These are phyloP conservation scores for Thermochaetoides thermophila DNA, from an alignment of 495 filamentous ascomycete species.

Conservation along the genomic window DNA sequence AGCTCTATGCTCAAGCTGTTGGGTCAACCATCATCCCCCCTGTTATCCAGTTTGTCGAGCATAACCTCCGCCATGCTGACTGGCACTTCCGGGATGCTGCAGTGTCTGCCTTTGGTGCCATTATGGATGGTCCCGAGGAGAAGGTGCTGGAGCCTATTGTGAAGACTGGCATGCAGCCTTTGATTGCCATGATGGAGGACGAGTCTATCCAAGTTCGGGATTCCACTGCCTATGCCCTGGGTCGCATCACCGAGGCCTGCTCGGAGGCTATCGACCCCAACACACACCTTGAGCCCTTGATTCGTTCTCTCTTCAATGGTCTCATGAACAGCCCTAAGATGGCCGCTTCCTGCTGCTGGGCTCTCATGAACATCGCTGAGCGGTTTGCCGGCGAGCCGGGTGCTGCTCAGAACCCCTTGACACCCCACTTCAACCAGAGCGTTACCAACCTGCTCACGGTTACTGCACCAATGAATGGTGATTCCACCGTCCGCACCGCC, in stretches of 20 bases:
- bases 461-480: constrained; percentile 69
- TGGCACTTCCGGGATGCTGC: constrained; percentile 91
- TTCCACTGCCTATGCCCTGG: constrained; percentile 92
- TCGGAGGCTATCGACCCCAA: constrained; percentile 75
- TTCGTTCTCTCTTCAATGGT: constrained; percentile 78
- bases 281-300: constrained; percentile 66
- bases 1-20: constrained; percentile 87
- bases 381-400: constrained; percentile 74
- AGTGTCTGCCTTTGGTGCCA: constrained; percentile 94
- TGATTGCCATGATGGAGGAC: constrained; percentile 95
- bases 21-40: constrained; percentile 63
- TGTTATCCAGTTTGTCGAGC: constrained; percentile 80
- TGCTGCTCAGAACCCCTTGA: constrained; percentile 65
- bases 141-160: constrained; percentile 77
- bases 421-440: constrained; percentile 85
- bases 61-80: constrained; percentile 74
- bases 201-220: constrained; percentile 78
- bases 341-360: constrained; percentile 97
- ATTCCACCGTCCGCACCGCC: constrained; percentile 87
- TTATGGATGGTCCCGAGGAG: constrained; percentile 95
- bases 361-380: constrained; percentile 95
- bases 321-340: constrained; percentile 89
- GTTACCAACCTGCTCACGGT: constrained; percentile 70
- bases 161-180: constrained; percentile 79
- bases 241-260: constrained; percentile 84